Evolutionary conservation across 1,139 yeast genomes (phyloP).

Genomic region (Kodamaea alishanica): DNA sequence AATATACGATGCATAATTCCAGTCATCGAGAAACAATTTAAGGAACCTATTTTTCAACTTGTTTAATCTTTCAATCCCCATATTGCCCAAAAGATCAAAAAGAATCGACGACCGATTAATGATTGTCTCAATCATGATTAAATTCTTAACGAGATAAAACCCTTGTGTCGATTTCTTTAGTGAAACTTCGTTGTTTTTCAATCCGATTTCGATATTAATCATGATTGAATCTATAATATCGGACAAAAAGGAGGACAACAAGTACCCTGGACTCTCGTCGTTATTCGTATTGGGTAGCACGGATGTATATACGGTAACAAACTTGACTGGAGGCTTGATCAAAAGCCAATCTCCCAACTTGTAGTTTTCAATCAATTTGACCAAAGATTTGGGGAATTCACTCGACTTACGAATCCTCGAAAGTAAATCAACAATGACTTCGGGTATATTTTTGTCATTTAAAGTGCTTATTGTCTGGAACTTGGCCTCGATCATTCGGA

Average conservation of each 20-base stretch:
- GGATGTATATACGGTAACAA: constrained; percentile 49
- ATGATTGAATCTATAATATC: constrained; percentile 75
- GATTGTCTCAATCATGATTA: constrained; percentile 71
- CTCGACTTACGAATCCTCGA: constrained; percentile 62
- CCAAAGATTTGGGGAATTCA: constrained; percentile 56
- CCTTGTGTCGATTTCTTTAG: constrained; percentile 59
- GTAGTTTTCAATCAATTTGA: constrained; percentile 48
- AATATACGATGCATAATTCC: constrained; percentile 76
- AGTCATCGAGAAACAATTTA: constrained; percentile 73
- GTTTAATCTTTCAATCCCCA: constrained; percentile 64
- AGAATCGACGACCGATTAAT: constrained; percentile 57
- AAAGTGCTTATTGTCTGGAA: constrained; percentile 46
- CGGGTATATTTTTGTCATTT: constrained; percentile 65
- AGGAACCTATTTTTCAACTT: constrained; percentile 71
- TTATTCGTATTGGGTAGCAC: constrained; percentile 34
- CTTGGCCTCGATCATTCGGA: constrained; percentile 51
- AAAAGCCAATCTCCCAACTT: constrained; percentile 72
- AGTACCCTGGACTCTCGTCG: constrained; percentile 43
- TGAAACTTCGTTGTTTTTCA: constrained; percentile 37
- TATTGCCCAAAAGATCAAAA: constrained; percentile 53
- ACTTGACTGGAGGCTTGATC: constrained; percentile 46
- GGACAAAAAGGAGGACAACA: constrained; percentile 62
- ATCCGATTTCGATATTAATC: constrained; percentile 53
- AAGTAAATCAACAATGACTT: constrained; percentile 61
- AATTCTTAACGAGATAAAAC: constrained; percentile 65